phyloP scores from a whole-genome alignment of 1,284 basidiomycete species.

The Trametes hirsuta region DNA sequence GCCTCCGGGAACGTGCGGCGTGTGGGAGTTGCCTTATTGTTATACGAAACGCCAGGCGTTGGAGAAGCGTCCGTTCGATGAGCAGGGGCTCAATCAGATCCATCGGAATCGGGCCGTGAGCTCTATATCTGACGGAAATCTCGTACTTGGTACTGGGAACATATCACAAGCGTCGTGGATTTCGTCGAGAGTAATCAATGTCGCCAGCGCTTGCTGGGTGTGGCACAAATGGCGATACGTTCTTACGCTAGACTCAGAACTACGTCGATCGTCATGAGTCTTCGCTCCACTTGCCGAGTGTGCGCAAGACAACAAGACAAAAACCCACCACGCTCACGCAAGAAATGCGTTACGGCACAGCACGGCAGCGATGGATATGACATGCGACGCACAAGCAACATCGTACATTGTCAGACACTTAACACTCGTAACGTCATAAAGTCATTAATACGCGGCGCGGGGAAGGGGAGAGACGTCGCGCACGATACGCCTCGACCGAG shows the following conservation, averaged over 20 bases:
- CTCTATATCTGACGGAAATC: neutral
- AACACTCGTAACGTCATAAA: conserved; percentile 17
- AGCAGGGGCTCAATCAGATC: neutral
- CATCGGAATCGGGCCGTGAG: conserved; percentile 6
- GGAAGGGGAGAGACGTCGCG: neutral
- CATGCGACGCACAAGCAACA: conserved; percentile 10
- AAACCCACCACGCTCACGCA: neutral
- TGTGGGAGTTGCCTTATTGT: conserved; percentile 10
- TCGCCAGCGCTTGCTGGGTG: too few species aligned
- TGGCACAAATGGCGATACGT: too few species aligned
- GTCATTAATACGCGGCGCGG: conserved; percentile 18
- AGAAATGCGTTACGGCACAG: neutral
- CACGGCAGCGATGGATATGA: neutral
- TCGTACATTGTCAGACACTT: conserved; percentile 17
- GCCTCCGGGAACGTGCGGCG: neutral
- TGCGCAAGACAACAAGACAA: too few species aligned
- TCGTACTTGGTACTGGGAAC: neutral
- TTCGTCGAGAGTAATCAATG: too few species aligned
- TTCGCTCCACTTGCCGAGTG: too few species aligned
- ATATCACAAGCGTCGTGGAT: neutral
- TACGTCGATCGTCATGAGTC: too few species aligned
- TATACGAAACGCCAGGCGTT: neutral
- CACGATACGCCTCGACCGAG: neutral
- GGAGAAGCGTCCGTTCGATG: neutral
- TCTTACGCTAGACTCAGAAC: too few species aligned